Conservation (phyloP, 306 rosid species). For the Prunus padus region DNA sequence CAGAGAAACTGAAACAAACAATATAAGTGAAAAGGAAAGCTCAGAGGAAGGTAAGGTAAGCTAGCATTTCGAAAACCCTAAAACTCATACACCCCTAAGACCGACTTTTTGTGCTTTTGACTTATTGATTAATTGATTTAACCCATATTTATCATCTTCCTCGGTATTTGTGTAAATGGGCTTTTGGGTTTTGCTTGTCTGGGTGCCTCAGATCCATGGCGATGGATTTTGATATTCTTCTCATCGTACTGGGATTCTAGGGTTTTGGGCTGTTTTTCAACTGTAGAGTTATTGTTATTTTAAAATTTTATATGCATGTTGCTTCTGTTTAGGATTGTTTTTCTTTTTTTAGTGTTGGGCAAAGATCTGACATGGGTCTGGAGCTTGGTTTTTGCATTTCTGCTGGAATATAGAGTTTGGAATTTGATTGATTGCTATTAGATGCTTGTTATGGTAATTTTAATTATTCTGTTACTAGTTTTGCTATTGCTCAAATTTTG, state of each 20-base stretch:
- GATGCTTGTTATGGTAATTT: slow-evolving; percentile 10
- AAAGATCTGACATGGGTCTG: slow-evolving; percentile 33
- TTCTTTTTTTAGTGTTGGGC: not conserved
- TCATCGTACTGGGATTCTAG: slow-evolving; percentile 5
- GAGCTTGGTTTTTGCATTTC: not conserved
- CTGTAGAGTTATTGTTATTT: not conserved
- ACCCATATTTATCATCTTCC: slow-evolving; percentile 24
- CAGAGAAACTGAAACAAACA: slow-evolving; percentile 22
- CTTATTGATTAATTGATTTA: slow-evolving; percentile 25
- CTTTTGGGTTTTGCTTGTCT: not conserved
- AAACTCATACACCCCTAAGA: not conserved
- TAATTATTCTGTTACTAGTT: not conserved
- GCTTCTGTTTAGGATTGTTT: slow-evolving; percentile 16
- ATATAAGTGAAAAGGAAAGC: slow-evolving; percentile 10
- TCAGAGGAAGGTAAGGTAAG: slow-evolving; percentile 17
- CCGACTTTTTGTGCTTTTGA: slow-evolving; percentile 10
- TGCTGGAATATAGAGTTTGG: not conserved
- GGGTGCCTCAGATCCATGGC: slow-evolving; percentile 47
- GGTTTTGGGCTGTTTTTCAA: slow-evolving; percentile 2
- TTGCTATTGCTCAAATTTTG: not conserved
- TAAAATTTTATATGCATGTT: slow-evolving; percentile 5
- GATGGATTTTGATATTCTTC: slow-evolving; percentile 15
- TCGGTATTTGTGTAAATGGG: slow-evolving; percentile 17
- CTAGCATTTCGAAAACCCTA: slow-evolving; percentile 44
- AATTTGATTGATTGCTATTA: slow-evolving; percentile 17